These are phyloP conservation scores for Cryphonectria japonica DNA, from an alignment of 2,329 filamentous ascomycete genomes.

Conservation along the genomic window DNA sequence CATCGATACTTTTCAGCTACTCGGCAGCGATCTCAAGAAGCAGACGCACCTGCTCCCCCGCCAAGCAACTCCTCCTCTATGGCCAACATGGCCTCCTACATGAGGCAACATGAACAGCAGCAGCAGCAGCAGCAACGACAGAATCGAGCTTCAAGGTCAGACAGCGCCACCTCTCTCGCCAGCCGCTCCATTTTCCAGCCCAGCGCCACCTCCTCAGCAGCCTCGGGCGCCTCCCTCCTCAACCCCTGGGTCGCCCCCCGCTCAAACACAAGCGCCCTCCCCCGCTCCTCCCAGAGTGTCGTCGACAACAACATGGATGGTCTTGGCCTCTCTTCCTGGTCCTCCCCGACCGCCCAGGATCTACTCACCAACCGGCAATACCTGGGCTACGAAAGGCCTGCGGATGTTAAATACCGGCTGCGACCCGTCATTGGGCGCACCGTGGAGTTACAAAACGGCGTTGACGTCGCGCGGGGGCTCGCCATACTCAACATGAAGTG, in stretches of 20 bases:
- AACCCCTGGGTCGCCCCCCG: background rate
- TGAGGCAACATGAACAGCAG: constrained; percentile 13
- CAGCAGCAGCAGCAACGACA: constrained; percentile 3
- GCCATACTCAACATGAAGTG: constrained; percentile 45
- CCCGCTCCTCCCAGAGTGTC: constrained; percentile 29
- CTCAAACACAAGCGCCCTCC: background rate
- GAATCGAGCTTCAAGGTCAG: background rate
- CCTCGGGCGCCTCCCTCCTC: background rate
- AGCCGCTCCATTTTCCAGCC: background rate
- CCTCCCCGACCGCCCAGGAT: constrained; percentile 32
- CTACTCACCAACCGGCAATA: constrained; percentile 34
- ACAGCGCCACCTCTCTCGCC: background rate
- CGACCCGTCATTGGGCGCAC: constrained; percentile 50
- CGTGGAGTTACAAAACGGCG: constrained; percentile 41
- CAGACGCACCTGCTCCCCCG: constrained; percentile 16
- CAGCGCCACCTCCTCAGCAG: background rate
- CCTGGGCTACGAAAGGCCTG: constrained; percentile 26
- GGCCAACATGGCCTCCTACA: constrained; percentile 13
- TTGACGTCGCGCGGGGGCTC: constrained; percentile 52
- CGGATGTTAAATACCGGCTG: constrained; percentile 41
- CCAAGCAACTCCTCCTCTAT: background rate
- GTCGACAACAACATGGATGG: constrained; percentile 35
- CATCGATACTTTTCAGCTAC: constrained; percentile 23
- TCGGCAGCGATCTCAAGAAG: constrained; percentile 15
- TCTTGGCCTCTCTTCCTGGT: constrained; percentile 25